These are phyloP conservation scores for Blastobotrys capitulatus DNA, from an alignment of 1,139 yeast genomes.

Conservation along the genomic window DNA sequence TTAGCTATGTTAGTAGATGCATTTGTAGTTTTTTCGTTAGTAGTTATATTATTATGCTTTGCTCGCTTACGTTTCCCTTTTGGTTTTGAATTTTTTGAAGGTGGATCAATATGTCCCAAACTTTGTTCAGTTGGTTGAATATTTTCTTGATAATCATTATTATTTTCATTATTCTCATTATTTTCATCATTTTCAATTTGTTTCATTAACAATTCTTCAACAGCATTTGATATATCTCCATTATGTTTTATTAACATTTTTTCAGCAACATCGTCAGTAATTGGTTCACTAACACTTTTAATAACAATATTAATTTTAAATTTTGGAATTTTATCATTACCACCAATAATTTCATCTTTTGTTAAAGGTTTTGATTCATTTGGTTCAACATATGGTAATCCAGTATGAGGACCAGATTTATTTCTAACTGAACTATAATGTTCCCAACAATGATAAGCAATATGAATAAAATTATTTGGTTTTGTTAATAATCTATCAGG, in stretches of 20 bases:
- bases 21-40: neutral
- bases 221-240: slow-evolving; percentile 22
- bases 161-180: neutral
- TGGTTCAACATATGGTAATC: slow-evolving; percentile 32
- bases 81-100: neutral
- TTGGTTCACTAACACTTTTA: slow-evolving; percentile 22
- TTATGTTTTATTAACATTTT: slow-evolving; percentile 19
- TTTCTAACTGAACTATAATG: slow-evolving; percentile 39
- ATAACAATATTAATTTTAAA: slow-evolving; percentile 34
- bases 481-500: slow-evolving; percentile 13
- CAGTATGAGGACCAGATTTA: slow-evolving; percentile 35
- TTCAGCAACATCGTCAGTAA: slow-evolving; percentile 16
- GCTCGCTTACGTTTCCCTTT: neutral
- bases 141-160: too few species aligned
- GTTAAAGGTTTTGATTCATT: slow-evolving; percentile 11
- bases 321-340: slow-evolving; percentile 13
- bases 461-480: slow-evolving; percentile 25
- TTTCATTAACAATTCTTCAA: slow-evolving; percentile 21
- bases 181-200: slow-evolving; percentile 10
- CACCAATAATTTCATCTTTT: slow-evolving; percentile 2
- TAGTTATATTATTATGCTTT: too few species aligned
- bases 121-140: too few species aligned
- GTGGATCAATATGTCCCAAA: slow-evolving; percentile 1
- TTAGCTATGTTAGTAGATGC: neutral
- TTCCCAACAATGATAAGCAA: slow-evolving; percentile 42